Base-by-base conservation (phyloP, 1,139 yeast species). In the Groenewaldozyma sp. region DNA sequence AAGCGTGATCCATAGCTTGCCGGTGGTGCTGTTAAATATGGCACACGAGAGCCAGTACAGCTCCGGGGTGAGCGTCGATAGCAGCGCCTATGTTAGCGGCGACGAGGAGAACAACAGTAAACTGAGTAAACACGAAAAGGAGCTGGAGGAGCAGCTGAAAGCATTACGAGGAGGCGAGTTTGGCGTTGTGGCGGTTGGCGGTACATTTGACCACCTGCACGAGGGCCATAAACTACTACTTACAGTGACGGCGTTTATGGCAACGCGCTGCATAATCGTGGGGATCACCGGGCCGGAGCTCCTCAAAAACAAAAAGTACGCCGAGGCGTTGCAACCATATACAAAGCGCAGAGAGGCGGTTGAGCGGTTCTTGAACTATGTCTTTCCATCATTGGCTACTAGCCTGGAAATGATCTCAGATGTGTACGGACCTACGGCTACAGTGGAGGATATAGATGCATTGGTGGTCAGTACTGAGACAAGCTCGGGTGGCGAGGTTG, bases 161-260 rank as follows among this genome's bases (percentile, higher is more conserved):
- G 21, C 34, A 19, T 34, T 42, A 22, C 35, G 40, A 4, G 50
- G 47, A 24, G 46, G 44, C 44, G 47, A 46, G 26, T 54, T 50
- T 38, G 48, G 45, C 9, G 54, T 49, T 3, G 56, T 53, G 2
- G 59, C 59, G 4, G 78, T 88, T 1, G 98, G 98, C 0, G 99
- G 99, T 0, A 93, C 98, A 0, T 93, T 93, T 64, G 99, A 93
- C 56, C 97, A 93, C 61, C 57, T 93, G 28, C 99, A 93, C 53
- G 95, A 82, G 54, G 99, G 98, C 0, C 99, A 93, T 61, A 86
- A 83, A 58, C 78, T 91, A 24, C 64, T 93, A 17, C 65, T 93
- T 6, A 79, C 94, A 0, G 67, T 84, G 49, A 71, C 94, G 0
- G 75, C 78, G 0, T 87, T 77, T 53, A 50, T 84, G 11, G 69